These are phyloP conservation scores for Umbelopsis isabellina DNA, from an alignment of 192 early-diverging fungal genomes.

Conservation along the genomic window DNA sequence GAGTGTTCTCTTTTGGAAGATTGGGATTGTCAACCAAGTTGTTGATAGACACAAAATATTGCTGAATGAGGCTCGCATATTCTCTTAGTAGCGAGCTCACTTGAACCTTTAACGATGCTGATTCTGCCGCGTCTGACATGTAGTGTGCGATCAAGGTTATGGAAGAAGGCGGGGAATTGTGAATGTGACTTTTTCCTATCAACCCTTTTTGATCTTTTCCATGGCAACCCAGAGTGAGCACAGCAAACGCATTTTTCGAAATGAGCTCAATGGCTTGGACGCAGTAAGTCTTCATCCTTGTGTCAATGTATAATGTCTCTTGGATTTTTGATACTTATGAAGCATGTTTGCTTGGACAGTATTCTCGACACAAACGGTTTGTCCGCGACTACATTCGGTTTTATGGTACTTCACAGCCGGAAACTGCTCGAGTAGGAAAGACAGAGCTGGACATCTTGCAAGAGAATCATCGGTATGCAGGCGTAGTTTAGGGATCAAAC, in stretches of 20 bases:
- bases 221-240: slow-evolving; percentile 22
- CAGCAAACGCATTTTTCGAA: slow-evolving; percentile 32
- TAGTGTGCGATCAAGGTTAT: neutral
- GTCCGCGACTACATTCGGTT: slow-evolving; percentile 60
- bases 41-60: slow-evolving; percentile 32
- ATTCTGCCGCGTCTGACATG: neutral
- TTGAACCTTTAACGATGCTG: slow-evolving; percentile 35
- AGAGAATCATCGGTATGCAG: slow-evolving; percentile 65
- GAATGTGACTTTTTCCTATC: too few species aligned
- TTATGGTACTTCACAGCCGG: slow-evolving; percentile 34
- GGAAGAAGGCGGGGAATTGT: too few species aligned
- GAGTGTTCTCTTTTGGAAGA: slow-evolving; percentile 27
- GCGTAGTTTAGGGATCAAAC: neutral
- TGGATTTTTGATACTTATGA: neutral
- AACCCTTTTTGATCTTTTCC: slow-evolving; percentile 3
- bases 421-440: slow-evolving; percentile 24
- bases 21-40: slow-evolving; percentile 11
- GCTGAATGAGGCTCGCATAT: slow-evolving; percentile 27
- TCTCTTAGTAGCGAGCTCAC: slow-evolving; percentile 38
- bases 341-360: slow-evolving; percentile 34
- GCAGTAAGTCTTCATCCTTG: slow-evolving; percentile 36
- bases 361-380: slow-evolving; percentile 59
- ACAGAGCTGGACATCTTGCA: slow-evolving; percentile 74
- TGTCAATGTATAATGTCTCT: neutral
- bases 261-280: slow-evolving; percentile 49